Conservation (phyloP, 148 eudicot genomes). For the Silene conica region DNA sequence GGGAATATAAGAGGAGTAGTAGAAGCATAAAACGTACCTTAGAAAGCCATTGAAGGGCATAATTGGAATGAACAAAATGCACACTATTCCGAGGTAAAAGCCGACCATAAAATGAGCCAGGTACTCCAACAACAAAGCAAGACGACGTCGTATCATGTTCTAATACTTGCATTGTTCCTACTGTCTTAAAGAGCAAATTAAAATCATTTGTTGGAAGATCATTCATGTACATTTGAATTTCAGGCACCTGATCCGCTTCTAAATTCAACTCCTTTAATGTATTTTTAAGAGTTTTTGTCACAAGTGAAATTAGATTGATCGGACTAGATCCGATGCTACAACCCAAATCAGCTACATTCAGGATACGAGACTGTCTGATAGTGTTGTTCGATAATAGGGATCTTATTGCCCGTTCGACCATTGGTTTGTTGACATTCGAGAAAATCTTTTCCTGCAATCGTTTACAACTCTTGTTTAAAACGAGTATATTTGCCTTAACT, state of each 20-base stretch:
- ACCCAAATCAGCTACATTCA: constrained; percentile 37
- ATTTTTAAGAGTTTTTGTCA: constrained; percentile 6
- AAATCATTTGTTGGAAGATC: constrained; percentile 55
- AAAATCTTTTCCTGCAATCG: not conserved
- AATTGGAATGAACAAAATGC: constrained; percentile 37
- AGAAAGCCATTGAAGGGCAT: constrained; percentile 41
- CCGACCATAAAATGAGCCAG: constrained; percentile 37
- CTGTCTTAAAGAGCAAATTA: constrained; percentile 27
- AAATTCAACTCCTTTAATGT: constrained; percentile 13
- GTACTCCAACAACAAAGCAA: constrained; percentile 30
- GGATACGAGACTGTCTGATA: not conserved
- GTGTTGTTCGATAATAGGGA: not conserved
- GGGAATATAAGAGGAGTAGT: too few species aligned
- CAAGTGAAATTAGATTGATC: constrained; percentile 11
- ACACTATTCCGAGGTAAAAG: constrained; percentile 32
- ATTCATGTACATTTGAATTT: constrained; percentile 30
- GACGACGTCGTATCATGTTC: not conserved
- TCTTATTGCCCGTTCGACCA: not conserved
- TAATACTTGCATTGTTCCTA: not conserved
- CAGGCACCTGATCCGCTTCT: constrained; percentile 14
- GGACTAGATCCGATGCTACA: constrained; percentile 29
- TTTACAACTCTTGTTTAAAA: too few species aligned
- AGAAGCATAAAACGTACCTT: constrained; percentile 24
- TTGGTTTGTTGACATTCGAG: not conserved
- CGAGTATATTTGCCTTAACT: too few species aligned